These are phyloP conservation scores for Fusarium nematophilum DNA, from an alignment of 2,329 filamentous ascomycete genomes.

Conservation along the genomic window DNA sequence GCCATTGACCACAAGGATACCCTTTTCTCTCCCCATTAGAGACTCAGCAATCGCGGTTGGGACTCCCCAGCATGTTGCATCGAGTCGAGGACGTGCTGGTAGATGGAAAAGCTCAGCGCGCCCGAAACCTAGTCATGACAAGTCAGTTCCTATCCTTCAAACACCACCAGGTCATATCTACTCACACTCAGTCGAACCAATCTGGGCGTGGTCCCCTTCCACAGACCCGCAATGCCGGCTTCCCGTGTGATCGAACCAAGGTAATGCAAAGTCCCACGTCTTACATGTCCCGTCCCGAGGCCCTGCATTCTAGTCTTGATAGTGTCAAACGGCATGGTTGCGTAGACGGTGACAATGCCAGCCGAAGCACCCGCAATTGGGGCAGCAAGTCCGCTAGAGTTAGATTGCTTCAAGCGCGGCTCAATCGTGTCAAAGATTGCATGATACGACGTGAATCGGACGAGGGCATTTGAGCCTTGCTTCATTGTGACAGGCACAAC, in stretches of 20 bases:
- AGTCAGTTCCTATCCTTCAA: background rate
- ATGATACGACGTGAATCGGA: constrained; percentile 16
- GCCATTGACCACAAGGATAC: no score
- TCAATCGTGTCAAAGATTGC: constrained; percentile 1
- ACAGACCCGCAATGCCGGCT: background rate
- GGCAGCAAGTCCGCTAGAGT: background rate
- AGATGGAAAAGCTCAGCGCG: constrained; percentile 2
- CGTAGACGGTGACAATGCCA: constrained; percentile 68
- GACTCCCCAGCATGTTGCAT: no score
- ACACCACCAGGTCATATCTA: no score
- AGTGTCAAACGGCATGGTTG: constrained; percentile 71
- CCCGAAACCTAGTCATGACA: background rate
- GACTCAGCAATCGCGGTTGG: no score
- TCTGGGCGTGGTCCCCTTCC: constrained; percentile 4
- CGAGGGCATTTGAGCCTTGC: constrained; percentile 10
- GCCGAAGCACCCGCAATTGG: constrained; percentile 62
- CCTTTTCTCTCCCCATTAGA: no score
- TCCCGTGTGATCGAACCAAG: background rate
- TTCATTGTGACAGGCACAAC: constrained; percentile 12
- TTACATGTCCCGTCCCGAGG: background rate
- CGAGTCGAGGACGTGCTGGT: constrained; percentile 1
- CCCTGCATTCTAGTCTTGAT: constrained; percentile 73
- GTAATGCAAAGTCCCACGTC: background rate
- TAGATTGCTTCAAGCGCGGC: background rate
- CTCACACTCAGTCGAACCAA: constrained; percentile 2